Evolutionary conservation across 345 rosid species (phyloP).

Genomic region (Linum tenue): DNA sequence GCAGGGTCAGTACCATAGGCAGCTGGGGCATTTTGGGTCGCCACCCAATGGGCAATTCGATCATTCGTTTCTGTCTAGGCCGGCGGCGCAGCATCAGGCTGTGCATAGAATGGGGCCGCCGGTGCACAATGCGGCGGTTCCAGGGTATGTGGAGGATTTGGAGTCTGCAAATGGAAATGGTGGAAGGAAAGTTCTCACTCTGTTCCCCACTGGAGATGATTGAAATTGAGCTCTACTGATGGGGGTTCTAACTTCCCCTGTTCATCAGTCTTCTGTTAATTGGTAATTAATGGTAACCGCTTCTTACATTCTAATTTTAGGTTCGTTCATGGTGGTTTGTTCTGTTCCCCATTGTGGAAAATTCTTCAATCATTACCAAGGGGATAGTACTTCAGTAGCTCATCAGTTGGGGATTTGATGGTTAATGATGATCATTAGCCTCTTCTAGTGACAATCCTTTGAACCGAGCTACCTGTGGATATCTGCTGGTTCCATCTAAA

Average conservation of each 20-base stretch:
- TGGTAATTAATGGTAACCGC: conserved; percentile 20
- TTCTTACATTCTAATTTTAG: conserved; percentile 21
- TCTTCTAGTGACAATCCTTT: conserved; percentile 11
- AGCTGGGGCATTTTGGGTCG: conserved; percentile 57
- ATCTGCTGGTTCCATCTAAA: conserved; percentile 16
- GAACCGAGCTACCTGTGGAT: conserved; percentile 6
- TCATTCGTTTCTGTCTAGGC: conserved; percentile 45
- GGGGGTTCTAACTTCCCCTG: conserved; percentile 9
- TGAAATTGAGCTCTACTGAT: conserved; percentile 37
- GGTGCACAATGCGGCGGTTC: conserved; percentile 38
- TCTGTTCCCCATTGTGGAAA: conserved; percentile 9
- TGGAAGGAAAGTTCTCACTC: conserved; percentile 84
- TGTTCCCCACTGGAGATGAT: conserved; percentile 90
- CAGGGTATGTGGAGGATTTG: conserved; percentile 54
- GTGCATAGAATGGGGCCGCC: conserved; percentile 52
- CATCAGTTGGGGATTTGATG: too few relatives aligned
- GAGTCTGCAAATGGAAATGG: conserved; percentile 69
- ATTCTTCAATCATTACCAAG: too few relatives aligned
- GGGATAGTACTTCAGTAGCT: too few relatives aligned
- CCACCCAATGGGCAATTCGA: conserved; percentile 70
- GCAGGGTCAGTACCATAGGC: conserved; percentile 69
- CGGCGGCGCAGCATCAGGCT: conserved; percentile 29
- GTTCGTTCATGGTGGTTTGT: conserved; percentile 8
- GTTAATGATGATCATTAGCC: neutral
- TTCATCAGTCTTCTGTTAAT: conserved; percentile 20